These are phyloP conservation scores for Solanum rostratum DNA, from an alignment of 257 asterid species.

Conservation along the genomic window DNA sequence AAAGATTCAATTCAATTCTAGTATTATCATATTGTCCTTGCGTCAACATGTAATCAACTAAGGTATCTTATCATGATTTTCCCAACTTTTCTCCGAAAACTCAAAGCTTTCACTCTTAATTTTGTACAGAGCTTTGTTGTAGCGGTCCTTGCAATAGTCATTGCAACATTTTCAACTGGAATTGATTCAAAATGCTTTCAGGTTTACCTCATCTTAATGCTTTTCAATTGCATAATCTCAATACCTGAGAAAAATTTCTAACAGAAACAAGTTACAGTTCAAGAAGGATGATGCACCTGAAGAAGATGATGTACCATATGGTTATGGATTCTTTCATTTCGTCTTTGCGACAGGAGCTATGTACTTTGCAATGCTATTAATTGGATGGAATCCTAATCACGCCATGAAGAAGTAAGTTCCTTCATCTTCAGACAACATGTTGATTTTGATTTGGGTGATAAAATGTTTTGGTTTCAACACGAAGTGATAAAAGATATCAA, in stretches of 20 bases:
- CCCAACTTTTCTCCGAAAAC: neutral
- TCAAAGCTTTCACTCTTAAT: neutral
- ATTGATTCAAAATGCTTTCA: conserved; percentile 44
- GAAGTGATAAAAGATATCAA: neutral
- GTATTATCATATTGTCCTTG: neutral
- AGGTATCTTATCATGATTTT: neutral
- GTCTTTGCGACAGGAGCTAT: conserved; percentile 49
- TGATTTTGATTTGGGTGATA: neutral
- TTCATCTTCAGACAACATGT: neutral
- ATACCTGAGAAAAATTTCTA: neutral
- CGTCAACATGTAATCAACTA: neutral
- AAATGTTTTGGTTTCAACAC: neutral
- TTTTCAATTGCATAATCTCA: neutral
- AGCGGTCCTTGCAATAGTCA: conserved; percentile 36
- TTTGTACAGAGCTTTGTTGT: conserved; percentile 38
- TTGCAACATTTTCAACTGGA: conserved; percentile 47
- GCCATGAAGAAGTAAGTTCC: conserved; percentile 34
- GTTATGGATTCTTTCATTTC: conserved; percentile 40
- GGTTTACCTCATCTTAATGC: conserved; percentile 11
- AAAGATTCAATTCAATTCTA: neutral
- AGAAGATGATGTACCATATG: conserved; percentile 38
- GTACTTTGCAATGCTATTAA: conserved; percentile 45
- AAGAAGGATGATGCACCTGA: conserved; percentile 26
- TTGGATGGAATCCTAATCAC: conserved; percentile 46
- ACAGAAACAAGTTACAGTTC: conserved; percentile 18